Evolutionary conservation across 1,284 basidiomycete genomes (phyloP).

Genomic region (Xerocomus nothofagi): DNA sequence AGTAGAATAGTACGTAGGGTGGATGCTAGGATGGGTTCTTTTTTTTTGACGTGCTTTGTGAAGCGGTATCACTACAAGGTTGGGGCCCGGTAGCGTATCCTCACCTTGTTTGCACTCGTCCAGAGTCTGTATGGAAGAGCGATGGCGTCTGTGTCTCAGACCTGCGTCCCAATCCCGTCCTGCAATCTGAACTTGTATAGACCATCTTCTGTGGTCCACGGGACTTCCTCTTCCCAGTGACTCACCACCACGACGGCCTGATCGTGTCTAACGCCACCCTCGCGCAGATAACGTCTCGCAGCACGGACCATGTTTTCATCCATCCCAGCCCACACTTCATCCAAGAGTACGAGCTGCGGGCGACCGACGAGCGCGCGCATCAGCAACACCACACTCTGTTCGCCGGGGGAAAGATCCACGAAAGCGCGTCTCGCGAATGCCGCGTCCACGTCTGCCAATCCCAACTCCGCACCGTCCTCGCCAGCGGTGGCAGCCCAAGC

Average conservation of each 20-base stretch:
- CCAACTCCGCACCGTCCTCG: neutral
- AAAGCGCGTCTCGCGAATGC: slow-evolving; percentile 54
- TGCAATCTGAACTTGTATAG: slow-evolving; percentile 41
- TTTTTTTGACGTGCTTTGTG: too few species aligned
- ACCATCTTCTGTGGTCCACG: slow-evolving; percentile 61
- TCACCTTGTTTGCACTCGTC: too few species aligned
- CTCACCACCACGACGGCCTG: slow-evolving; percentile 84
- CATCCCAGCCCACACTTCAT: slow-evolving; percentile 93
- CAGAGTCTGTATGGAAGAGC: too few species aligned
- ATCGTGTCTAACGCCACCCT: slow-evolving; percentile 50
- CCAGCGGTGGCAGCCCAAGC: slow-evolving; percentile 39
- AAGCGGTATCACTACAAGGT: too few species aligned
- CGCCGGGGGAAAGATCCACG: slow-evolving; percentile 61
- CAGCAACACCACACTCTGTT: slow-evolving; percentile 78
- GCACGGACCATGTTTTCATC: slow-evolving; percentile 71
- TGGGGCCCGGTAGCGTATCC: too few species aligned
- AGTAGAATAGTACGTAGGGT: too few species aligned
- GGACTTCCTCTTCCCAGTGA: slow-evolving; percentile 89
- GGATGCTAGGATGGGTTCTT: too few species aligned
- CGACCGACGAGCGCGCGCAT: slow-evolving; percentile 79
- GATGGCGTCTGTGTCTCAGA: neutral
- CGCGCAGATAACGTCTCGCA: slow-evolving; percentile 61
- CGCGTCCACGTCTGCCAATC: slow-evolving; percentile 25
- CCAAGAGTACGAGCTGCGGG: slow-evolving; percentile 75
- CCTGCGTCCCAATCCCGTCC: slow-evolving; percentile 36